Evolutionary conservation across 345 rosid species (phyloP).

Genomic region (Chamaenerion angustifolium): DNA sequence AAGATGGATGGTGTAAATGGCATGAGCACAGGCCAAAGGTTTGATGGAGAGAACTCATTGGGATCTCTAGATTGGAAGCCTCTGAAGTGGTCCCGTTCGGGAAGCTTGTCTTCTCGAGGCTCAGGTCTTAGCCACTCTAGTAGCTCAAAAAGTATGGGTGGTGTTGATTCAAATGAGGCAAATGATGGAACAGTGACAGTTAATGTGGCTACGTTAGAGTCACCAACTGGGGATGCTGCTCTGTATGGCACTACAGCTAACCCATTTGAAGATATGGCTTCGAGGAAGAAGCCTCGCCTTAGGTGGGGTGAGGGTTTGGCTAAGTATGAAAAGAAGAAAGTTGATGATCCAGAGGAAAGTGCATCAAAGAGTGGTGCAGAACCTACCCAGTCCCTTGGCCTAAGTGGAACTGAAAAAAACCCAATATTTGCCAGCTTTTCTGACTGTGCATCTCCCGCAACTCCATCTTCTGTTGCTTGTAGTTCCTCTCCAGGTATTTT

Average conservation of each 20-base stretch:
- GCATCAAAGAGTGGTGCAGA: conserved; percentile 35
- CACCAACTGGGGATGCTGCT: conserved; percentile 59
- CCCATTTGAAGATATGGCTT: conserved; percentile 38
- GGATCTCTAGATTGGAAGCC: conserved; percentile 49
- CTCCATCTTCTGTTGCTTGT: conserved; percentile 89
- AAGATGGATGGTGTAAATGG: conserved; percentile 27
- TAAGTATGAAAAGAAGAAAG: conserved; percentile 84
- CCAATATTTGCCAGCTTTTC: conserved; percentile 37
- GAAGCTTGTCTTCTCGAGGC: conserved; percentile 70
- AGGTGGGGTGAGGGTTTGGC: conserved; percentile 99
- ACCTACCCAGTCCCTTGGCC: conserved; percentile 25
- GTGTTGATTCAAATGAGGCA: conserved; percentile 44
- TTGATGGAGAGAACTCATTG: conserved; percentile 39
- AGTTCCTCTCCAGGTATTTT: conserved; percentile 70
- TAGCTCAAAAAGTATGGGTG: conserved; percentile 69
- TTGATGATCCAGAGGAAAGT: conserved; percentile 47
- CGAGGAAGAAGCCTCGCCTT: conserved; percentile 86
- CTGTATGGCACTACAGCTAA: conserved; percentile 32
- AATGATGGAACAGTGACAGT: conserved; percentile 36
- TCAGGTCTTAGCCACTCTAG: conserved; percentile 80
- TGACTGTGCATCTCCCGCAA: conserved; percentile 76
- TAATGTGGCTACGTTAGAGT: conserved; percentile 28
- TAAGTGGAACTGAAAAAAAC: conserved; percentile 45
- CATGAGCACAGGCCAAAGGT: conserved; percentile 28
- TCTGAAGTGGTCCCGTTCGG: conserved; percentile 61